Conservation (phyloP, 805 yeast species). For the Metschnikowia aberdeeniae region DNA sequence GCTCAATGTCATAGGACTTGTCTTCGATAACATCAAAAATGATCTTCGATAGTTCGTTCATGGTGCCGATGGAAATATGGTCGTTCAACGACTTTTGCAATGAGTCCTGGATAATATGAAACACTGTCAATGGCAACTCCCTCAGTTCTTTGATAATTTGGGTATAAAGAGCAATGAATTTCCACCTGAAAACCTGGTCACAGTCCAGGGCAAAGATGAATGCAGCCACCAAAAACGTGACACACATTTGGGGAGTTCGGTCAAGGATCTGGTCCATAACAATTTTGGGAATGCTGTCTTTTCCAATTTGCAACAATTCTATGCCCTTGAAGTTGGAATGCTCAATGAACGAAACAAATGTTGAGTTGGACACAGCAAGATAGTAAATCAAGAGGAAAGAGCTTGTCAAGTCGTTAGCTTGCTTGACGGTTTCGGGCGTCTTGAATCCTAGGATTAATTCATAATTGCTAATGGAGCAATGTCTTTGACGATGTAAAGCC, state of each 20-base stretch:
- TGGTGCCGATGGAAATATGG: slow-evolving; percentile 24
- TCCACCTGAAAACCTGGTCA: slow-evolving; percentile 27
- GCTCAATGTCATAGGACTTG: slow-evolving; percentile 11
- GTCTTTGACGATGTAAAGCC: slow-evolving; percentile 52
- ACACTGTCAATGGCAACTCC: slow-evolving; percentile 24
- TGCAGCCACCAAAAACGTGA: slow-evolving; percentile 29
- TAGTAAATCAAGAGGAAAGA: slow-evolving; percentile 31
- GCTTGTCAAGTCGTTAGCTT: slow-evolving; percentile 2
- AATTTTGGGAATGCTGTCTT: slow-evolving; percentile 25
- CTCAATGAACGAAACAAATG: slow-evolving; percentile 22
- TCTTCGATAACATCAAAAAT: slow-evolving; percentile 18
- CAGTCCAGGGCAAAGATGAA: slow-evolving; percentile 24
- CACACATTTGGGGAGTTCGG: slow-evolving; percentile 18
- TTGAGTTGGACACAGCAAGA: slow-evolving; percentile 23
- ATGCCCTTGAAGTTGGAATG: slow-evolving; percentile 20
- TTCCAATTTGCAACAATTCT: slow-evolving; percentile 8
- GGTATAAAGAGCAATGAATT: slow-evolving; percentile 28
- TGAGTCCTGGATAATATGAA: slow-evolving; percentile 28
- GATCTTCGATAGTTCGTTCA: slow-evolving; percentile 27
- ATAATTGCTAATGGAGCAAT: slow-evolving; percentile 33
- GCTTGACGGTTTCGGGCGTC: background rate
- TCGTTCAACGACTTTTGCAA: slow-evolving; percentile 26
- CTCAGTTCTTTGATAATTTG: slow-evolving; percentile 21
- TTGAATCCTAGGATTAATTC: background rate
- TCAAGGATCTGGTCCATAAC: slow-evolving; percentile 24